Evolutionary conservation across 352 stramenopile genomes (phyloP).

Genomic region (Phytophthora quininea): DNA sequence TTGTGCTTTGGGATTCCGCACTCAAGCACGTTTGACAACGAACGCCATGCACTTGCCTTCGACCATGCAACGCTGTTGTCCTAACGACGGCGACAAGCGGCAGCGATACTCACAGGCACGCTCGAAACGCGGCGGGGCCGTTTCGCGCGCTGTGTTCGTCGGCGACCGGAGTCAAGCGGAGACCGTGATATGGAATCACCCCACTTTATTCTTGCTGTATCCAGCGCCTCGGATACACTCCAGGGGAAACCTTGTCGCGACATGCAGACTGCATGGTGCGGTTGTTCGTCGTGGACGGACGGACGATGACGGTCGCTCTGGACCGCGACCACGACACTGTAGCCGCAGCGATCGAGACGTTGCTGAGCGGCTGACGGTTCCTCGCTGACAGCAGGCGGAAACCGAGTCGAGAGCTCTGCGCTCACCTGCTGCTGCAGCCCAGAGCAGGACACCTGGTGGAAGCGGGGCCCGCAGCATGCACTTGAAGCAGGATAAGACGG

Average conservation of each 20-base stretch:
- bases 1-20: conserved; percentile 8
- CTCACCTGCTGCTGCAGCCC: not conserved
- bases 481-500: conserved; percentile 14
- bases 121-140: not conserved
- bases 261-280: not conserved
- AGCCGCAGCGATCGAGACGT: conserved; percentile 5
- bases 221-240: not conserved
- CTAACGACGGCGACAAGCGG: not conserved
- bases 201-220: not conserved
- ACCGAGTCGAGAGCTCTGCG: not conserved
- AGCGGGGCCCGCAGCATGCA: conserved; percentile 11
- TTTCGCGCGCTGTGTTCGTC: no score
- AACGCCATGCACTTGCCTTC: conserved; percentile 8
- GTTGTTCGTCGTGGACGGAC: not conserved
- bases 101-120: not conserved
- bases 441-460: conserved; percentile 13
- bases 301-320: not conserved
- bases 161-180: conserved; percentile 5
- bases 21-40: conserved; percentile 10
- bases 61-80: conserved; percentile 15
- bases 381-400: conserved; percentile 15
- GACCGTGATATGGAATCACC: not conserved
- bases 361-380: conserved; percentile 5
- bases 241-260: not conserved
- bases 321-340: not conserved